These are phyloP conservation scores for Shiraia bambusicola DNA, from an alignment of 2,329 filamentous ascomycete genomes.

Conservation along the genomic window DNA sequence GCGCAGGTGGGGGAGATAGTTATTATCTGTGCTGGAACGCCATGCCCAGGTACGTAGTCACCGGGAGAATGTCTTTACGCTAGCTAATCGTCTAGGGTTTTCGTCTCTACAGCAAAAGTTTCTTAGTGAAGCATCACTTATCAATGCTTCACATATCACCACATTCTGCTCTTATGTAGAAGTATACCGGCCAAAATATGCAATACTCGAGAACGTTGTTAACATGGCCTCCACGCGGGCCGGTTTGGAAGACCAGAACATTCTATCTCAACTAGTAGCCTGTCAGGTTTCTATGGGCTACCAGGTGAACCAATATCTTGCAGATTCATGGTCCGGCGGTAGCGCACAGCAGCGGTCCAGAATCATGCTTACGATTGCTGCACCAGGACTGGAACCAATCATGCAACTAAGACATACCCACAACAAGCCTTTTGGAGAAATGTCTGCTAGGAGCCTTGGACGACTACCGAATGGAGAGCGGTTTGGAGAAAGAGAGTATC, in stretches of 20 bases:
- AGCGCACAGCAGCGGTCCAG: conserved; percentile 66
- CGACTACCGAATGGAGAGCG: conserved; percentile 35
- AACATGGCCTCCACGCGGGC: conserved; percentile 59
- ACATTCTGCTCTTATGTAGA: conserved; percentile 75
- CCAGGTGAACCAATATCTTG: conserved; percentile 66
- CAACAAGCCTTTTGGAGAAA: conserved; percentile 52
- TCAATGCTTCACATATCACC: conserved; percentile 75
- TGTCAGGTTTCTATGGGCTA: conserved; percentile 76
- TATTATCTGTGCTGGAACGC: conserved; percentile 71
- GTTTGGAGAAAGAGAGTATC: conserved; percentile 59
- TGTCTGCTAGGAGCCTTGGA: conserved; percentile 53
- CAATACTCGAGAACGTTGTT: conserved; percentile 74
- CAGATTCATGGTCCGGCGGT: conserved; percentile 70
- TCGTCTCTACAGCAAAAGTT: conserved; percentile 63
- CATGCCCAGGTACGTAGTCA: conserved; percentile 58
- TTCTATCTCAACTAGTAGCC: conserved; percentile 73
- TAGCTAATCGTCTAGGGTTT: conserved; percentile 54
- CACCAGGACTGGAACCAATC: conserved; percentile 63
- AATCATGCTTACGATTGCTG: conserved; percentile 71
- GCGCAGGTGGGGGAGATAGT: conserved; percentile 65
- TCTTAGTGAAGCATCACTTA: conserved; percentile 57
- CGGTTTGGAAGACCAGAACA: conserved; percentile 57
- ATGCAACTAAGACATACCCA: conserved; percentile 62
- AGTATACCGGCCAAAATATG: conserved; percentile 72
- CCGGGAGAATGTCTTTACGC: background rate